Evolutionary conservation across 1,284 basidiomycete species (phyloP).

Genomic region (Apiotrichum laibachii): DNA sequence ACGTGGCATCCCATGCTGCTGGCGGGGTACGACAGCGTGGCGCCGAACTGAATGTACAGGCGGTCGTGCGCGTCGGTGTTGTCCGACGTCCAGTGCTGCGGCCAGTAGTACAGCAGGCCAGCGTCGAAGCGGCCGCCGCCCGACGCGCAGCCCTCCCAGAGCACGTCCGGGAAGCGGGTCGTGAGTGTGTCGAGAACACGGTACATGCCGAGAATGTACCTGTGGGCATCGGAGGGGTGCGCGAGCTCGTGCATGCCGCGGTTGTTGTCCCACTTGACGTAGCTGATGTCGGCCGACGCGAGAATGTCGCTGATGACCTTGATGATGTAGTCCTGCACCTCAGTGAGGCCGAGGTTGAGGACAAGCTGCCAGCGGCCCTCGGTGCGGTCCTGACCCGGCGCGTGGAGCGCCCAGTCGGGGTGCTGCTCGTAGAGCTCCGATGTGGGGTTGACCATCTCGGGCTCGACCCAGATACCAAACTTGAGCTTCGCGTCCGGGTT

Average conservation of each 20-base stretch:
- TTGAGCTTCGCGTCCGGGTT: slow-evolving; percentile 12
- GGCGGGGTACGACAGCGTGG: slow-evolving; percentile 32
- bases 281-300: slow-evolving; percentile 27
- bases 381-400: slow-evolving; percentile 22
- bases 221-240: slow-evolving; percentile 24
- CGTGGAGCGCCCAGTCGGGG: slow-evolving; percentile 38
- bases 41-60: slow-evolving; percentile 37
- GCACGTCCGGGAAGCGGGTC: slow-evolving; percentile 29
- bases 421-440: slow-evolving; percentile 35
- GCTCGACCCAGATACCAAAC: slow-evolving; percentile 44
- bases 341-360: slow-evolving; percentile 27
- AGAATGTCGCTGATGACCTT: slow-evolving; percentile 24
- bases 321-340: slow-evolving; percentile 40
- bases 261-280: slow-evolving; percentile 45
- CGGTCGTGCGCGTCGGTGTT: slow-evolving; percentile 38
- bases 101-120: slow-evolving; percentile 35
- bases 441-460: slow-evolving; percentile 41
- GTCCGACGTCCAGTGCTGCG: slow-evolving; percentile 38
- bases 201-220: slow-evolving; percentile 40
- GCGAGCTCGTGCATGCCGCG: slow-evolving; percentile 39
- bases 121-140: slow-evolving; percentile 40
- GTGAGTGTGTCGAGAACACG: slow-evolving; percentile 32
- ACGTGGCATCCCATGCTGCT: slow-evolving; percentile 35
- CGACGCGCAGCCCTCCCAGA: slow-evolving; percentile 41
- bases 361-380: slow-evolving; percentile 36